These are phyloP conservation scores for Typha latifolia DNA, from an alignment of 176 grass and related monocot species.

Conservation along the genomic window DNA sequence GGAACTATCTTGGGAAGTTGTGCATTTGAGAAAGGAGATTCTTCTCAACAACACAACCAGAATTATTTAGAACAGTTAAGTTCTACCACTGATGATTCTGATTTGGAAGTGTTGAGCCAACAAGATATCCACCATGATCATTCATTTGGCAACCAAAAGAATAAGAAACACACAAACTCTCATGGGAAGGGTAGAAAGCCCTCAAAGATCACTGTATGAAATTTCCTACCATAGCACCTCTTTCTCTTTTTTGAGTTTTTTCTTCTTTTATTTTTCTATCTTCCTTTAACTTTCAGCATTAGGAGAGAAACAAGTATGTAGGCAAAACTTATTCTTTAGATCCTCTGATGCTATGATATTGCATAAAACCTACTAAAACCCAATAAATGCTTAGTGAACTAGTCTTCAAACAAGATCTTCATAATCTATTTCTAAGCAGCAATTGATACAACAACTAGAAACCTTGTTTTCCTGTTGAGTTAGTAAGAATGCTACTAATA, in stretches of 20 bases:
- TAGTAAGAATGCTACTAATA: no score
- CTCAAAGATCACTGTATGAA: conserved; percentile 32
- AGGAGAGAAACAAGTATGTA: no score
- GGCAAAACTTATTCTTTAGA: no score
- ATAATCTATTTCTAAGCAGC: no score
- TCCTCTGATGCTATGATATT: no score
- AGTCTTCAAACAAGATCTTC: no score
- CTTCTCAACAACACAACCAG: neutral
- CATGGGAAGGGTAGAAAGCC: conserved; percentile 18
- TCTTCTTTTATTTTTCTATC: conserved; percentile 8
- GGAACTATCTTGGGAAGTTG: neutral
- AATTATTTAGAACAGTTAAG: neutral
- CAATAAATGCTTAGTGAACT: no score
- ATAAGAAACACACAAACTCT: conserved; percentile 13
- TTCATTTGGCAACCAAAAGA: conserved; percentile 16
- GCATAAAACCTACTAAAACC: no score
- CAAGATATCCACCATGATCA: neutral
- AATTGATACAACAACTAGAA: no score
- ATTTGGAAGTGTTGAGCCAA: conserved; percentile 39
- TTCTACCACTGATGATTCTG: conserved; percentile 30
- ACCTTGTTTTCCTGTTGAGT: no score
- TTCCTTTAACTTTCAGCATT: neutral
- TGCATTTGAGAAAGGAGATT: conserved; percentile 13
- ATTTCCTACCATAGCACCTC: neutral
- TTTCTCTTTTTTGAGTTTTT: neutral